These are phyloP conservation scores for Ciborinia camelliae DNA, from an alignment of 2,329 filamentous ascomycete species.

Conservation along the genomic window DNA sequence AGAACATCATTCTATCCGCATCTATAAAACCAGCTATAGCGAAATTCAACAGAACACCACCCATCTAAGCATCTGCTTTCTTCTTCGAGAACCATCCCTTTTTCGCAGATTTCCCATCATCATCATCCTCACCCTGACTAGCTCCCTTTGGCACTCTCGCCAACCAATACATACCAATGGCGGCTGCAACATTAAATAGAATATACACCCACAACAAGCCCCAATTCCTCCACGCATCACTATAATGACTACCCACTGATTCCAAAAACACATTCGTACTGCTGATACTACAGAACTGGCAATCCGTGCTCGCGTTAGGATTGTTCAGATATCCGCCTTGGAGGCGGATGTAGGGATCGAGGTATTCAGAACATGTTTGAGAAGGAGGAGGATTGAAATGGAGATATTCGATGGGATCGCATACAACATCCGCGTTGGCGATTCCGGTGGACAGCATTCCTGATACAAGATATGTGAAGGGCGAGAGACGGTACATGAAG, in stretches of 20 bases:
- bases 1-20: background rate
- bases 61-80: constrained; percentile 2
- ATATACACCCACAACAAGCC: constrained; percentile 49
- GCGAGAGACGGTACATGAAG: constrained; percentile 80
- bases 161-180: constrained; percentile 53
- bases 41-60: background rate
- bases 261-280: constrained; percentile 53
- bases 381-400: constrained; percentile 58
- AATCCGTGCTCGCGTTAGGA: constrained; percentile 45
- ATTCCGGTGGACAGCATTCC: constrained; percentile 70
- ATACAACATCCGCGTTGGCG: constrained; percentile 63
- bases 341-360: constrained; percentile 48
- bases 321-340: constrained; percentile 56
- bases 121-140: constrained; percentile 23
- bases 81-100: constrained; percentile 16
- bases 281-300: constrained; percentile 53
- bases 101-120: background rate
- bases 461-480: constrained; percentile 76
- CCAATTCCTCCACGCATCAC: constrained; percentile 65
- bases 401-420: constrained; percentile 66
- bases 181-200: constrained; percentile 51
- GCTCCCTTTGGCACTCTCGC: constrained; percentile 45
- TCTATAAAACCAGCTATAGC: background rate
- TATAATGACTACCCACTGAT: constrained; percentile 50
- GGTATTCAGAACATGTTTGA: constrained; percentile 59